Evolutionary conservation across 441 rosid species (phyloP), one percentile per base, ranked within the genome.

Genomic region (Syzygium syzygioides): DNA sequence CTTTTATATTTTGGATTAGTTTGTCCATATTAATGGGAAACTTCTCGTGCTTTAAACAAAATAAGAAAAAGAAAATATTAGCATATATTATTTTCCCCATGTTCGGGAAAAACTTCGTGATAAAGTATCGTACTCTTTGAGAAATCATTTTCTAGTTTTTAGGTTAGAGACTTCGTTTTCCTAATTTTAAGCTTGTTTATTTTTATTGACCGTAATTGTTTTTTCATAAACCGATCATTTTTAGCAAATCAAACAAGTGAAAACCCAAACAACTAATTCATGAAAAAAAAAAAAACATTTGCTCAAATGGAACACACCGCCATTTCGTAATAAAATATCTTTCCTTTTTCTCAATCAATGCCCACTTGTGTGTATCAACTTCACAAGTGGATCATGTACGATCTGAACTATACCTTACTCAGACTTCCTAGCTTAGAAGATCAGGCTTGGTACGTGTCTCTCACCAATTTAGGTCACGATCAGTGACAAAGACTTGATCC

Each of bases 81-180:
- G 3, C 2, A 1, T 10, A 23, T 6, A 41, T 37, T 41, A 23
- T 23, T 41, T 71, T 25, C 28, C 30, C 4, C 3, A 20, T 5
- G 17, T 12, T 7, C 3, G 1, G 1, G 10, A 1, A 3, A 20
- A 41, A 41, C 15, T 9, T 41, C 28, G 2, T 76, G 0, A 12
- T 12, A 23, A 41, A 76, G 5, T 1, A 41, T 12, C 2, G 13
- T 41, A 41, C 3, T 20, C 26, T 37, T 0, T 3, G 3, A 13
- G 1, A 68, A 68, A 68, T 34, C 25, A 68, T 19, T 10, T 34
- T 68, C 12, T 6, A 19, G 4, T 1, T 71, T 68, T 41, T 14
- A 37, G 26, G 25, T 10, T 34, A 6, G 48, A 9, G 17, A 76
- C 23, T 41, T 5, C 2, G 0, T 25, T 41, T 37, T 76, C 7